These are phyloP conservation scores for Coemansia sp. DNA, from an alignment of 192 early-diverging fungal genomes.

Conservation along the genomic window DNA sequence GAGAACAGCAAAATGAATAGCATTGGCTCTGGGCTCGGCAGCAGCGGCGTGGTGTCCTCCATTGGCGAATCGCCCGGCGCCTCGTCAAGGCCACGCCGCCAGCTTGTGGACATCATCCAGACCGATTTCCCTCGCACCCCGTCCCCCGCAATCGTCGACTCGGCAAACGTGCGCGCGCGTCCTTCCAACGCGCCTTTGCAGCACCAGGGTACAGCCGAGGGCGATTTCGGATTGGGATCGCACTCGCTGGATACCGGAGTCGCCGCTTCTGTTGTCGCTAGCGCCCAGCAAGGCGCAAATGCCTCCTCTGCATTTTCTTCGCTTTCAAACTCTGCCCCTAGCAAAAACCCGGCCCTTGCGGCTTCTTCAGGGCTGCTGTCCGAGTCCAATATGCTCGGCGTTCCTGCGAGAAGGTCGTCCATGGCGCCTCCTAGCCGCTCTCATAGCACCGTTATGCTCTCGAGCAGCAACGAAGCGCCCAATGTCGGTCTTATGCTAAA, in stretches of 20 bases:
- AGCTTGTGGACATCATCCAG: slow-evolving; percentile 50
- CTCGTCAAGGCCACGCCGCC: slow-evolving; percentile 32
- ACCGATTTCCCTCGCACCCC: slow-evolving; percentile 51
- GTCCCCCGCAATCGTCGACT: slow-evolving; percentile 43
- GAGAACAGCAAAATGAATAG: slow-evolving; percentile 7
- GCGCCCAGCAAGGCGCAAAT: slow-evolving; percentile 6
- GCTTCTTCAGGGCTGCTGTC: slow-evolving; percentile 28
- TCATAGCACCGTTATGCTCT: slow-evolving; percentile 25
- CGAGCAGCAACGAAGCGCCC: slow-evolving; percentile 13
- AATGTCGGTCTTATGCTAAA: slow-evolving; percentile 45
- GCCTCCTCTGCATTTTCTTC: slow-evolving; percentile 41
- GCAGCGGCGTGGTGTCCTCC: not conserved
- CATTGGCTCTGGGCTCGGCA: not conserved
- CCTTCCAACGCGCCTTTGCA: slow-evolving; percentile 14
- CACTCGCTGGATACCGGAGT: slow-evolving; percentile 14
- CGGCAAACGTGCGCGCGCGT: slow-evolving; percentile 18
- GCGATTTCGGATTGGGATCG: not conserved
- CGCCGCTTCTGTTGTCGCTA: not conserved
- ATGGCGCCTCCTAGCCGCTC: slow-evolving; percentile 35
- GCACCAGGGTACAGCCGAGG: slow-evolving; percentile 10
- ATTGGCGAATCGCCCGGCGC: slow-evolving; percentile 13
- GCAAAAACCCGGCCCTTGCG: slow-evolving; percentile 11
- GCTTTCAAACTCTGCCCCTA: slow-evolving; percentile 33
- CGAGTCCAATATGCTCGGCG: slow-evolving; percentile 33
- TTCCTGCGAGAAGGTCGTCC: slow-evolving; percentile 27